These are phyloP conservation scores for Rachicladosporium sp. DNA, from an alignment of 2,329 filamentous ascomycete genomes.

Conservation along the genomic window DNA sequence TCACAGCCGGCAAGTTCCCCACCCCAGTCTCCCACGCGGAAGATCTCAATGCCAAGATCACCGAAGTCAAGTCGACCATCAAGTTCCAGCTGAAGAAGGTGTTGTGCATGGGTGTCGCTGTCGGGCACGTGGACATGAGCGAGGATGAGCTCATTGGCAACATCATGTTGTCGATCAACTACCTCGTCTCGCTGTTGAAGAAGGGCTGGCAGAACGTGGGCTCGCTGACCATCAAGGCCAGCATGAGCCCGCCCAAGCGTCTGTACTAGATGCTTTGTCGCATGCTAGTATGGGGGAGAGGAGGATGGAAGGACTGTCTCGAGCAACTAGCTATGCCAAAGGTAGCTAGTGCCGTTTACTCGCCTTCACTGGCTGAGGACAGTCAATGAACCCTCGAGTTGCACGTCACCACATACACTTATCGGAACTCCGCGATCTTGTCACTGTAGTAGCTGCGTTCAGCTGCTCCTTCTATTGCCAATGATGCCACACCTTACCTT, in stretches of 20 bases:
- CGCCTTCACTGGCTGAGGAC: slow-evolving; percentile 22
- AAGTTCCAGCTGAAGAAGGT: slow-evolving; percentile 99
- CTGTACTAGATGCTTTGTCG: slow-evolving; percentile 59
- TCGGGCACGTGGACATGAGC: slow-evolving; percentile 96
- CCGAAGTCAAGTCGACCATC: slow-evolving; percentile 99
- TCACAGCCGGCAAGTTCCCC: slow-evolving; percentile 93
- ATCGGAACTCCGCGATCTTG: no score
- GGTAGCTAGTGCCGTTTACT: slow-evolving; percentile 11
- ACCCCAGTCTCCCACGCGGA: slow-evolving; percentile 95
- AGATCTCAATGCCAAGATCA: slow-evolving; percentile 89
- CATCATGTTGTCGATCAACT: slow-evolving; percentile 99
- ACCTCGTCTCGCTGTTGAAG: slow-evolving; percentile 98
- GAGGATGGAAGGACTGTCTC: slow-evolving; percentile 14
- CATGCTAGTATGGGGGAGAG: slow-evolving; percentile 4
- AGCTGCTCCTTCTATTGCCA: no score
- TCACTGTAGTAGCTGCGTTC: no score
- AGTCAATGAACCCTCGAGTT: slow-evolving; percentile 3
- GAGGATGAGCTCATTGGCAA: slow-evolving; percentile 93
- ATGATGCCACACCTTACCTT: no score
- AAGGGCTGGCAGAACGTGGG: slow-evolving; percentile 99
- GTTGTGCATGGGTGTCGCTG: slow-evolving; percentile 97
- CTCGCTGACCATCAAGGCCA: slow-evolving; percentile 98
- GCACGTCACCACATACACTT: no score
- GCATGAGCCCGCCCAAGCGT: slow-evolving; percentile 97
- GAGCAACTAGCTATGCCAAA: slow-evolving; percentile 12